Base-by-base conservation (phyloP, 2,329 filamentous ascomycete genomes). In the Fusarium sp. region DNA sequence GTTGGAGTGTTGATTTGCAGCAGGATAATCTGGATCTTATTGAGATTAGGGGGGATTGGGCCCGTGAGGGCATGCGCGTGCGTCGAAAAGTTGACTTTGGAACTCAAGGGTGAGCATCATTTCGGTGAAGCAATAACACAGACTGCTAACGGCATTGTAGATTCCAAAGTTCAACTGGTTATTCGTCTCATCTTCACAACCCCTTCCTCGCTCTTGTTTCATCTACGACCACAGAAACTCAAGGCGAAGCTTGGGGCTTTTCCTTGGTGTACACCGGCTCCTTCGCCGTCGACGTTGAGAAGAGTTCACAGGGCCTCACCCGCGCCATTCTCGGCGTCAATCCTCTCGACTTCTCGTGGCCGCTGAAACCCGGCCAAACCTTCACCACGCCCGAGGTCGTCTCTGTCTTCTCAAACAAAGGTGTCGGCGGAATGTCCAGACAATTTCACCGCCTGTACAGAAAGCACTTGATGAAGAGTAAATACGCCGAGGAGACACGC, bases 191-290 rank as follows among this genome's bases (percentile, higher is more conserved):
- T 71, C 82, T 90, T 1, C 89, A 91, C 78, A 92, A 92, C 69
- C 90, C 90, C 0, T 92, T 92, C 81, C 84, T 92, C 26, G 85
- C 88, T 0, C 81, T 92, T 1, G 84, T 89, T 0, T 83, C 87
- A 4, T 86, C 90, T 0, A 84, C 82, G 0, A 89, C 90, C 0
- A 92, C 90, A 0, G 90, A 92, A 72, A 85, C 86, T 0, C 84
- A 86, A 7, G 90, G 90, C 4, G 86, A 91, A 48, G 90, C 88
- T 13, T 92, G 89, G 85, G 90, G 90, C 0, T 92, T 92, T 77
- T 91, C 89, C 2, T 83, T 92, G 1, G 83, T 92, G 18, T 92
- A 91, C 79, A 89, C 89, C 0, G 90, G 90, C 6, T 91, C 89
- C 2, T 92, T 92, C 70, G 82, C 85, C 4, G 89, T 87, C 1